phyloP scores from a whole-genome alignment of 768 basidiomycete species.

The Auricularia cornea region DNA sequence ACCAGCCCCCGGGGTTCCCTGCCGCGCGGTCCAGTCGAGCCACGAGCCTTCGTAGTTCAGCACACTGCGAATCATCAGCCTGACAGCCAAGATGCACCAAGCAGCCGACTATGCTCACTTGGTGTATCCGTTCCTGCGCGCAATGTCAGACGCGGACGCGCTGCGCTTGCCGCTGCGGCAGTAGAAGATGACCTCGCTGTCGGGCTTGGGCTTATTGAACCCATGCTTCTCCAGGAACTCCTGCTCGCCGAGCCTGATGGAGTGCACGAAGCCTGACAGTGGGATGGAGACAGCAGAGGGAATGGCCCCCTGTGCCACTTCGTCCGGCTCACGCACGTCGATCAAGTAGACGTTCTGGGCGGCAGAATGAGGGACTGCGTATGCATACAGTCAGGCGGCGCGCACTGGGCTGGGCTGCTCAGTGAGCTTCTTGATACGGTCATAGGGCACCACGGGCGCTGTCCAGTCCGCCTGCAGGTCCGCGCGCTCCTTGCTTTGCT shows the following conservation, averaged over 20 bases:
- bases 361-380: slow-evolving; percentile 1
- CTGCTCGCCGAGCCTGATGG: slow-evolving; percentile 47
- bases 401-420: slow-evolving; percentile 61
- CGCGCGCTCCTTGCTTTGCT: slow-evolving; percentile 20
- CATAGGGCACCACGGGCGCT: slow-evolving; percentile 62
- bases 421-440: slow-evolving; percentile 73
- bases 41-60: slow-evolving; percentile 82
- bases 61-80: slow-evolving; percentile 18
- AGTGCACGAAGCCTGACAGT: slow-evolving; percentile 62
- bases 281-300: slow-evolving; percentile 89
- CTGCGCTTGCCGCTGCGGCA: slow-evolving; percentile 86
- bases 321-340: slow-evolving; percentile 90
- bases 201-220: slow-evolving; percentile 61
- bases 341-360: slow-evolving; percentile 65
- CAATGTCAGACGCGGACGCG: slow-evolving; percentile 71
- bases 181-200: slow-evolving; percentile 80
- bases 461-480: slow-evolving; percentile 65
- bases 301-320: slow-evolving; percentile 86
- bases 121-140: slow-evolving; percentile 69
- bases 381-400: slow-evolving; percentile 10
- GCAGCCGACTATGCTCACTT: slow-evolving; percentile 43
- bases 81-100: slow-evolving; percentile 2
- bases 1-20: slow-evolving; percentile 23
- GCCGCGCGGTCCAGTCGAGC: slow-evolving; percentile 69
- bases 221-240: slow-evolving; percentile 58